Conservation (phyloP, 495 filamentous ascomycete genomes). For the Aspergillus hancockii region DNA sequence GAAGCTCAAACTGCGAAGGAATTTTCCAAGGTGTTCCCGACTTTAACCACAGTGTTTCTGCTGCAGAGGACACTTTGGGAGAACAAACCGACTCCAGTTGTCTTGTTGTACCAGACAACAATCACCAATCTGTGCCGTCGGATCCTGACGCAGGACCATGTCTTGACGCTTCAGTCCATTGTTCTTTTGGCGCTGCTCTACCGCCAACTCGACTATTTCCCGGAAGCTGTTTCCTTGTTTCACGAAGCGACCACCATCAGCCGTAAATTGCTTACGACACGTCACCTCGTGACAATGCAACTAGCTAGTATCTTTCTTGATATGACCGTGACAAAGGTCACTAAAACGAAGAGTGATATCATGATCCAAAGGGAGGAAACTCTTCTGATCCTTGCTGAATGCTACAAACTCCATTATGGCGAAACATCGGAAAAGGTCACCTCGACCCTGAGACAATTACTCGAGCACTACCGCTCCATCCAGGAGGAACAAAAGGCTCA, state of each 20-base stretch:
- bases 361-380: constrained; percentile 40
- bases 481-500: constrained; percentile 24
- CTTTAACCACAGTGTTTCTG: constrained; percentile 27
- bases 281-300: constrained; percentile 38
- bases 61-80: constrained; percentile 36
- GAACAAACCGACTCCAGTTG: constrained; percentile 30
- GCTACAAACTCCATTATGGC: constrained; percentile 39
- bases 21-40: constrained; percentile 35
- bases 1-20: constrained; percentile 31
- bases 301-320: constrained; percentile 36
- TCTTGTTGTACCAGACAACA: constrained; percentile 30
- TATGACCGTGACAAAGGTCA: constrained; percentile 28
- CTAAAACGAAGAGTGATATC: constrained; percentile 39
- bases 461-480: constrained; percentile 34
- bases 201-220: constrained; percentile 13
- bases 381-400: constrained; percentile 33
- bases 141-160: constrained; percentile 29
- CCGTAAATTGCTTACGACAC: constrained; percentile 29
- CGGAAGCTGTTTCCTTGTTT: constrained; percentile 17
- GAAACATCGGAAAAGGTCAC: constrained; percentile 35
- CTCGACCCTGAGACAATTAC: constrained; percentile 29
- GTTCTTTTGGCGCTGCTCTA: constrained; percentile 22
- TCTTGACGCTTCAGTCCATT: constrained; percentile 24
- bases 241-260: constrained; percentile 30
- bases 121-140: constrained; percentile 31